Conservation (phyloP, 2,329 filamentous ascomycete genomes). For the Coniella lustricola region DNA sequence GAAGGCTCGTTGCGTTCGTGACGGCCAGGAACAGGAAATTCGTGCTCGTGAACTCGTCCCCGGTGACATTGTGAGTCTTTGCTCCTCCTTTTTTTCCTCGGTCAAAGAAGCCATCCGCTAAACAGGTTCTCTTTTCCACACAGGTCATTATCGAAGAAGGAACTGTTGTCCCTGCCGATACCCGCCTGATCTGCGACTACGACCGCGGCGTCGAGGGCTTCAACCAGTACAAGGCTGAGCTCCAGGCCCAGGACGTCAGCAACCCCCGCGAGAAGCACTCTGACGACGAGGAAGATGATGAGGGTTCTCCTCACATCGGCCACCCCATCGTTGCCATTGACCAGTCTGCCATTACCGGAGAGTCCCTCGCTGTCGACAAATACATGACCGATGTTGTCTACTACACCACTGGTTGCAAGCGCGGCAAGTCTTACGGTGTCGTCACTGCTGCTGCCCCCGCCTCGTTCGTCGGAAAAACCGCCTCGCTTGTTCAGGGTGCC, state of each 20-base stretch:
- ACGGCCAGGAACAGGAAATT: conserved; percentile 61
- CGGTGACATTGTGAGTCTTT: conserved; percentile 60
- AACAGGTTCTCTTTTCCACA: too few species aligned
- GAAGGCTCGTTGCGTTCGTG: conserved; percentile 61
- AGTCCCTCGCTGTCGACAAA: conserved; percentile 72
- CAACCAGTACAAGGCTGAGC: conserved; percentile 40
- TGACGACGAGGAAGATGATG: conserved; percentile 45
- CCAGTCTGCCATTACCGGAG: conserved; percentile 75
- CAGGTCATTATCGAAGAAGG: conserved; percentile 67
- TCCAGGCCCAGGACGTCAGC: conserved; percentile 57
- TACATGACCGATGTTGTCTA: conserved; percentile 71
- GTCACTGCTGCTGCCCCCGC: conserved; percentile 59
- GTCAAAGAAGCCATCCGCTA: background rate
- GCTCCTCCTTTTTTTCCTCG: background rate
- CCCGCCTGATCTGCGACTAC: conserved; percentile 67
- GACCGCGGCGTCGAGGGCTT: conserved; percentile 50
- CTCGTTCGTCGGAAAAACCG: conserved; percentile 72
- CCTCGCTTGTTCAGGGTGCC: conserved; percentile 65
- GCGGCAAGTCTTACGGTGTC: conserved; percentile 67
- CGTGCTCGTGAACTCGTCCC: conserved; percentile 68
- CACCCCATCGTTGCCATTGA: conserved; percentile 64
- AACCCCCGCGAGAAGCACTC: conserved; percentile 51
- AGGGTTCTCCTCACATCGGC: conserved; percentile 53
- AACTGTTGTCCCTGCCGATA: conserved; percentile 61
- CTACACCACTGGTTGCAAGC: conserved; percentile 78